phyloP scores from a whole-genome alignment of 805 yeast species.

The Cyberlindnera galapagoensis region DNA sequence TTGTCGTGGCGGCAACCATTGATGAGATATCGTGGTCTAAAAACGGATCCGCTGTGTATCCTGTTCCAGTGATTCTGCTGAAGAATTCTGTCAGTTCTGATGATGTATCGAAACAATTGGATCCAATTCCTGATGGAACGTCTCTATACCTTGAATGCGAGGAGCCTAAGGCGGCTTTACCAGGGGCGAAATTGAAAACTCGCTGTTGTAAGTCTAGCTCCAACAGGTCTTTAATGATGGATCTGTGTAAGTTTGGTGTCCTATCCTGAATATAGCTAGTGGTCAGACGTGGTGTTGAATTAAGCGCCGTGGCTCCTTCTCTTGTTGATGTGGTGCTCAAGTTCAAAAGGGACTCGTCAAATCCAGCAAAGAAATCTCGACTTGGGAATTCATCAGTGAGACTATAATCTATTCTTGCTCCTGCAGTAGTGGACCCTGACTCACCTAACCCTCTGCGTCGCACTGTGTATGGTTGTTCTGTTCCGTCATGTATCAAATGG shows the following conservation, averaged over 20 bases:
- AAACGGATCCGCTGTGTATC: slow-evolving; percentile 5
- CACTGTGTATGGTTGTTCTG: no score
- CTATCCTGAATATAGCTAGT: not conserved
- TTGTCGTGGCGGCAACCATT: slow-evolving; percentile 5
- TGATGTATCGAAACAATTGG: no score
- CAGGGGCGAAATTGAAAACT: slow-evolving; percentile 31
- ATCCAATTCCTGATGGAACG: no score
- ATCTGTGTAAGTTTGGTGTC: slow-evolving; percentile 24
- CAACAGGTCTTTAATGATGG: slow-evolving; percentile 43
- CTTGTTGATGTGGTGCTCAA: slow-evolving; percentile 9
- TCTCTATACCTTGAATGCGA: no score
- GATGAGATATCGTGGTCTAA: slow-evolving; percentile 10
- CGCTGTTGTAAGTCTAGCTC: slow-evolving; percentile 36
- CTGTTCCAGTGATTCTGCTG: not conserved
- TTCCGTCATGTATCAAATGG: no score
- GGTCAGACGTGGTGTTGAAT: not conserved
- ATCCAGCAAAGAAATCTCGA: slow-evolving; percentile 4
- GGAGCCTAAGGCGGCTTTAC: no score
- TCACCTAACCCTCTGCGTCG: no score
- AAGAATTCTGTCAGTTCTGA: no score
- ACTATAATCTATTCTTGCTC: no score
- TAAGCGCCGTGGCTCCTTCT: slow-evolving; percentile 12
- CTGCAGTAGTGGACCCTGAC: no score
- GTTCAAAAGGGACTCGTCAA: slow-evolving; percentile 14
- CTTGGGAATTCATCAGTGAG: no score